Percentiles rank a stretch among this genome's conserved stretches.
These are phyloP conservation scores for Globisporangium acanthophoron DNA, from an alignment of 352 stramenopile species.

Conservation along the genomic window DNA sequence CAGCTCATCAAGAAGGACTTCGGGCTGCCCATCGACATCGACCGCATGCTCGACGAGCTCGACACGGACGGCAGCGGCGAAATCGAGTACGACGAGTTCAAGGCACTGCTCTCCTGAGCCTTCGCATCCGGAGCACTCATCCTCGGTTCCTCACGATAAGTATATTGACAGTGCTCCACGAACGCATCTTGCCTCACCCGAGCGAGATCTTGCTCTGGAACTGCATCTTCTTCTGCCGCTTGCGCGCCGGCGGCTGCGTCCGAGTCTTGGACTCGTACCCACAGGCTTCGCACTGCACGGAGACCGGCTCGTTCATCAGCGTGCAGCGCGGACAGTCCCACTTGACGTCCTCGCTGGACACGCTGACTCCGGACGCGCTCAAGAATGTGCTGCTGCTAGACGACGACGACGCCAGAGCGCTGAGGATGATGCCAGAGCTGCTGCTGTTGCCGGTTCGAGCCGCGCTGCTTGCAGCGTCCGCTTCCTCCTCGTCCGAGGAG, in stretches of 20 bases:
- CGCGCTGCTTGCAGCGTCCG: neutral
- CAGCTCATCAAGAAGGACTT: constrained; percentile 97
- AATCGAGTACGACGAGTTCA: constrained; percentile 97
- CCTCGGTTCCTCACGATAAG: constrained; percentile 15
- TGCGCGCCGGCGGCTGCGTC: constrained; percentile 27
- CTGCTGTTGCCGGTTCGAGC: neutral
- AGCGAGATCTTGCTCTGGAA: constrained; percentile 78
- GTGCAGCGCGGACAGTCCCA: constrained; percentile 79
- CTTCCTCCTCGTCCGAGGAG: constrained; percentile 22
- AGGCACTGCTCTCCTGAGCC: constrained; percentile 78
- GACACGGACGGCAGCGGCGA: constrained; percentile 92
- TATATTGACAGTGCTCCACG: constrained; percentile 12
- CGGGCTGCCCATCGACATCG: constrained; percentile 94
- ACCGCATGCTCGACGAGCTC: constrained; percentile 94
- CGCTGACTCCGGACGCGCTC: neutral
- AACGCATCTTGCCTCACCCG: constrained; percentile 1
- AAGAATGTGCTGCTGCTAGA: neutral
- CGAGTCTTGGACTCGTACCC: constrained; percentile 36
- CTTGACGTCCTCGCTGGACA: constrained; percentile 19
- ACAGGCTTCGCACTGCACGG: constrained; percentile 57
- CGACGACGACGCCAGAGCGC: neutral
- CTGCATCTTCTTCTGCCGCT: constrained; percentile 66
- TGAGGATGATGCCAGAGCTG: neutral
- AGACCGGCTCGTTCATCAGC: constrained; percentile 62
- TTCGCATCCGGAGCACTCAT: neutral